Evolutionary conservation across 2,329 filamentous ascomycete species (phyloP).

Genomic region (Sporothrix pallida): DNA sequence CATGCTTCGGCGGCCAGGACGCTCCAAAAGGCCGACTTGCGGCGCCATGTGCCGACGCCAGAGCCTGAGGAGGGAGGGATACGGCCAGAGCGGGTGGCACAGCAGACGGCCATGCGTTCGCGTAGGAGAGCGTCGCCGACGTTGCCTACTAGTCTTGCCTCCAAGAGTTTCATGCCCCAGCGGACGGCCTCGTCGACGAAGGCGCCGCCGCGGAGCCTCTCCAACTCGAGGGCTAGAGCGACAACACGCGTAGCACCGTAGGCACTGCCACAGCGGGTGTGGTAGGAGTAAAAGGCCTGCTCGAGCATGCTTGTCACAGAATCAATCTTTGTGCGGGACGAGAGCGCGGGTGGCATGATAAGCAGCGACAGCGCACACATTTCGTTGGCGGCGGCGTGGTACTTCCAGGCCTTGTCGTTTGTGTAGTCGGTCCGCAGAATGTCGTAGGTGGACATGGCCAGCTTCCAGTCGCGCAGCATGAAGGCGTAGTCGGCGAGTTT

Average conservation of each 20-base stretch:
- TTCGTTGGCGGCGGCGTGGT: conserved; percentile 92
- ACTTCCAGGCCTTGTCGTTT: conserved; percentile 95
- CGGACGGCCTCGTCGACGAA: conserved; percentile 84
- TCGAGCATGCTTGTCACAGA: conserved; percentile 87
- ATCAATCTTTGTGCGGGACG: conserved; percentile 78
- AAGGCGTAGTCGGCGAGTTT: conserved; percentile 95
- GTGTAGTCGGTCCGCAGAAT: conserved; percentile 85
- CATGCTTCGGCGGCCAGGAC: conserved; percentile 83
- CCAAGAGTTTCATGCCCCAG: conserved; percentile 82
- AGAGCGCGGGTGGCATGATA: conserved; percentile 73
- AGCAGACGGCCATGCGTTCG: conserved; percentile 85
- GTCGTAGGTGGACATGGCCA: conserved; percentile 91
- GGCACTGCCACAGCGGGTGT: conserved; percentile 78
- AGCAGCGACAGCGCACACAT: conserved; percentile 89
- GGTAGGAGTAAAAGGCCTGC: conserved; percentile 89
- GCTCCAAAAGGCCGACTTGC: conserved; percentile 91
- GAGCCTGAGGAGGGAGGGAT: conserved; percentile 50
- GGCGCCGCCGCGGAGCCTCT: conserved; percentile 78
- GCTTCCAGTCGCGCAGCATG: conserved; percentile 95
- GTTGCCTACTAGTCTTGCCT: conserved; percentile 73
- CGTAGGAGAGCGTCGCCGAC: conserved; percentile 83
- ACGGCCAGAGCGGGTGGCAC: conserved; percentile 72
- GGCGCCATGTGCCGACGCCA: conserved; percentile 71
- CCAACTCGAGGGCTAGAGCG: conserved; percentile 75
- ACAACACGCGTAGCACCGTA: conserved; percentile 83